Percentiles rank a stretch among this genome's conserved stretches.
phyloP scores from a whole-genome alignment of 2,329 filamentous ascomycete genomes.

The Sporothrix brunneoviolacea region DNA sequence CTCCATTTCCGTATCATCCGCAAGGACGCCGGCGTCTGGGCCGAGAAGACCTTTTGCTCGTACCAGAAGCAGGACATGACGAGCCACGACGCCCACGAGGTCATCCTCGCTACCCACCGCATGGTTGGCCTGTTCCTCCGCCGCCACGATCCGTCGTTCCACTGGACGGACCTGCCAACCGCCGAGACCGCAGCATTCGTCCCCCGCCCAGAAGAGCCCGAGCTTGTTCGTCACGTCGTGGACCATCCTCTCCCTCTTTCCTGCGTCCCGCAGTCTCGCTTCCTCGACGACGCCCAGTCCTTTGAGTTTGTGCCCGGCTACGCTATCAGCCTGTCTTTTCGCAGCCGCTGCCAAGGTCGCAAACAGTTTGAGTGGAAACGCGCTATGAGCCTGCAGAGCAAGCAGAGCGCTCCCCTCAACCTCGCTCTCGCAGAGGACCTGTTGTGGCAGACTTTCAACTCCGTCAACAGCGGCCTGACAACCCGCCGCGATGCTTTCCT shows the following conservation, averaged over 20 bases:
- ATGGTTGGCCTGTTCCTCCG: slow-evolving; percentile 45
- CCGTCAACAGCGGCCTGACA: slow-evolving; percentile 35
- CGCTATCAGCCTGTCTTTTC: slow-evolving; percentile 39
- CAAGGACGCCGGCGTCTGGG: slow-evolving; percentile 34
- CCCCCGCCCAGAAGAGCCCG: slow-evolving; percentile 19
- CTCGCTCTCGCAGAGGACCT: slow-evolving; percentile 40
- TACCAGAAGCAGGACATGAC: slow-evolving; percentile 43
- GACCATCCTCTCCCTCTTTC: slow-evolving; percentile 38
- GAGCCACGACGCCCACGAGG: slow-evolving; percentile 37
- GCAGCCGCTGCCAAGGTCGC: slow-evolving; percentile 33
- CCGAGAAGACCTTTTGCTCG: slow-evolving; percentile 40
- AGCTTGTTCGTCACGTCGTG: slow-evolving; percentile 34
- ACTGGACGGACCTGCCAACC: slow-evolving; percentile 36
- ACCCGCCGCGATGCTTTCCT: slow-evolving; percentile 36
- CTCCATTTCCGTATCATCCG: slow-evolving; percentile 41
- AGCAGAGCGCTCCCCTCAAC: slow-evolving; percentile 42
- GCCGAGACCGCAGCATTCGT: slow-evolving; percentile 23
- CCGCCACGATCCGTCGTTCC: slow-evolving; percentile 43
- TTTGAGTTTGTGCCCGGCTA: slow-evolving; percentile 46
- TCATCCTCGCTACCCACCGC: slow-evolving; percentile 42
- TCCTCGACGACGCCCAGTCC: slow-evolving; percentile 37
- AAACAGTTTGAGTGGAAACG: slow-evolving; percentile 32
- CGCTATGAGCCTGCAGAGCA: slow-evolving; percentile 38
- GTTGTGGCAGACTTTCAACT: slow-evolving; percentile 38
- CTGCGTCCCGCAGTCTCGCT: slow-evolving; percentile 40